Base-by-base conservation (phyloP, 2,329 filamentous ascomycete species). In the Fusarium paranaense region DNA sequence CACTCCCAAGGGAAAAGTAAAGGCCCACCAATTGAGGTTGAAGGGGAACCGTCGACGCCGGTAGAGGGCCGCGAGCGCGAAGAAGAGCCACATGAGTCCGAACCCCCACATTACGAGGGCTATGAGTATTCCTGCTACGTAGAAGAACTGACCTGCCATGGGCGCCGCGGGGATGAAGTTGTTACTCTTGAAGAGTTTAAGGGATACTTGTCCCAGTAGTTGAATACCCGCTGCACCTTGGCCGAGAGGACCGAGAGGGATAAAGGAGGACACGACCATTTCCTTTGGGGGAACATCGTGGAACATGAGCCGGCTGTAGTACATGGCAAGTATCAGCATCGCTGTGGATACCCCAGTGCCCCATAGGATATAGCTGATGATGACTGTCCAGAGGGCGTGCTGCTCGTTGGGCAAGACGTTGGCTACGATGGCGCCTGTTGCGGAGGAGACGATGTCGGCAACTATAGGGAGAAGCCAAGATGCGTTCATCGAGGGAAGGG, bases 391-490 rank as follows among this genome's bases (percentile, higher is more conserved):
- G 6, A 91, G 79, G 2, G 88, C 87, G 69, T 90, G 84, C 4
- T 83, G 82, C 10, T 68, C 54, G 70, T 90, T 83, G 0, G 85
- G 83, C 1, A 93, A 83, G 14, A 88, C 81, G n/a, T 85, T 83
- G 5, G 90, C 89, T 2, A 92, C 84, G 40, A 90, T 82, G 6
- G 86, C 88, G 2, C 91, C 91, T 0, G 87, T 85, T 2, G 87
- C 87, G 0, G 91, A 85, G 1, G 90, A 90, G 37, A 93, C 90
- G 35, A 93, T 88, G 2, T 88, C 87, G 1, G 90, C 85, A 2
- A 90, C 90, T 32, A 92, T 89, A 1, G 91, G 91, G 11, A 93
- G 83, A 1, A 93, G 84, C 80, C 89, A 89, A 0, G 86, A 86
- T 0, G 90, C 90, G 1, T 90, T 92, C 77, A 92, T 89, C 6